These are phyloP conservation scores for Tilletia indica DNA, from an alignment of 1,284 basidiomycete genomes.

Conservation along the genomic window DNA sequence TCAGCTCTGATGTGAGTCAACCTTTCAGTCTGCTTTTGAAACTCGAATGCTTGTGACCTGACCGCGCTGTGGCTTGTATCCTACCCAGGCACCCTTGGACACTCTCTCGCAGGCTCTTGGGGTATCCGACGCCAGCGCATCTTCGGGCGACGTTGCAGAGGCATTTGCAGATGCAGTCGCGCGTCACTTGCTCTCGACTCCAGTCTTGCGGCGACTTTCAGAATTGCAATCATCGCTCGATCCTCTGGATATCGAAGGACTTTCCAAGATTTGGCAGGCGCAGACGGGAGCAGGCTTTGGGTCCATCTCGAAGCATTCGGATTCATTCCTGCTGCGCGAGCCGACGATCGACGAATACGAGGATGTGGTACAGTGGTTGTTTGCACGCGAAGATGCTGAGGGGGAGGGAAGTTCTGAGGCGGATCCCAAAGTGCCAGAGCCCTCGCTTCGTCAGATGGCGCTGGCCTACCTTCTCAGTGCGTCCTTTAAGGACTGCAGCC, in stretches of 20 bases:
- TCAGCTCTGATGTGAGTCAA: not conserved
- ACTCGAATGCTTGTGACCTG: not conserved
- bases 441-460: slow-evolving; percentile 62
- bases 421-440: not conserved
- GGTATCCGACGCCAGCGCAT: not conserved
- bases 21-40: too few species aligned
- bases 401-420: not conserved
- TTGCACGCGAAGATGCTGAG: not conserved
- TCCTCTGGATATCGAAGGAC: slow-evolving; percentile 76
- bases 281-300: slow-evolving; percentile 12
- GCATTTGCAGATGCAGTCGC: not conserved
- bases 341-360: slow-evolving; percentile 20
- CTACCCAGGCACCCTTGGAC: not conserved
- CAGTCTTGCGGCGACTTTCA: slow-evolving; percentile 64
- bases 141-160: not conserved
- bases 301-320: slow-evolving; percentile 14
- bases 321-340: slow-evolving; percentile 9
- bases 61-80: not conserved
- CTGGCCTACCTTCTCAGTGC: slow-evolving; percentile 79
- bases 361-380: slow-evolving; percentile 13
- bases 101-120: not conserved
- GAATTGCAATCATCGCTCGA: slow-evolving; percentile 75
- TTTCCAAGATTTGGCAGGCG: slow-evolving; percentile 51
- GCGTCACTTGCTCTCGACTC: slow-evolving; percentile 2
- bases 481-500: slow-evolving; percentile 93